Evolutionary conservation across 495 filamentous ascomycete genomes (phyloP).

Genomic region (Terfezia boudieri): DNA sequence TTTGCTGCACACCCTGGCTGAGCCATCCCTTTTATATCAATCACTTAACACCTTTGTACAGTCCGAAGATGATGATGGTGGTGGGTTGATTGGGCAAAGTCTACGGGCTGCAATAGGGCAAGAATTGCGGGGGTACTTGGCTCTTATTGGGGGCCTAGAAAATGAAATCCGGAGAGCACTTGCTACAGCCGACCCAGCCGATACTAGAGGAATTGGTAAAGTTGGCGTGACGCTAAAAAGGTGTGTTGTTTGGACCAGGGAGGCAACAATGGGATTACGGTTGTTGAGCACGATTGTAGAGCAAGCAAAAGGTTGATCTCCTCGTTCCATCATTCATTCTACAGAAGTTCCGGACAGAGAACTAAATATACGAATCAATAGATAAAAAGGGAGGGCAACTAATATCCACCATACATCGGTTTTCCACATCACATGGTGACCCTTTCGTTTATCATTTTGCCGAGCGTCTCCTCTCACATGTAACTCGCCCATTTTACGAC

Average conservation of each 20-base stretch:
- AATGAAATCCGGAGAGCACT: constrained; percentile 56
- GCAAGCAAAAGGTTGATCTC: constrained; percentile 45
- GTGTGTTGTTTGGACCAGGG: constrained; percentile 91
- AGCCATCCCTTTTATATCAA: constrained; percentile 77
- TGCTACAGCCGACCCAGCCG: constrained; percentile 46
- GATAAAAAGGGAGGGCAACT: constrained; percentile 77
- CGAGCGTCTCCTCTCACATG: constrained; percentile 68
- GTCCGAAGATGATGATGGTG: constrained; percentile 34
- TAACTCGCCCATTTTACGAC: constrained; percentile 93
- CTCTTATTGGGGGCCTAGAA: constrained; percentile 81
- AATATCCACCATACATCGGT: constrained; percentile 81
- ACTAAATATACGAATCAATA: constrained; percentile 17
- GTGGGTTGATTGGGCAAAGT: constrained; percentile 67
- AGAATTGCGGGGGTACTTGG: constrained; percentile 75
- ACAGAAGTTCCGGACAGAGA: not conserved
- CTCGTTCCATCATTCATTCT: not conserved
- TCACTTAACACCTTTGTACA: constrained; percentile 61
- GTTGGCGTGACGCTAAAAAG: constrained; percentile 88
- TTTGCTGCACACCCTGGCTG: constrained; percentile 69
- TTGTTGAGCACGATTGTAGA: constrained; percentile 89
- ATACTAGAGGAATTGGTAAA: constrained; percentile 47
- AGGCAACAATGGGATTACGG: constrained; percentile 88
- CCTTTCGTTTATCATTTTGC: constrained; percentile 86
- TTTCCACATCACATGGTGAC: constrained; percentile 83
- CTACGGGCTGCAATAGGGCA: constrained; percentile 68